phyloP scores from a whole-genome alignment of 73 alveolate genomes.

The Tetrahymena malaccensis region DNA sequence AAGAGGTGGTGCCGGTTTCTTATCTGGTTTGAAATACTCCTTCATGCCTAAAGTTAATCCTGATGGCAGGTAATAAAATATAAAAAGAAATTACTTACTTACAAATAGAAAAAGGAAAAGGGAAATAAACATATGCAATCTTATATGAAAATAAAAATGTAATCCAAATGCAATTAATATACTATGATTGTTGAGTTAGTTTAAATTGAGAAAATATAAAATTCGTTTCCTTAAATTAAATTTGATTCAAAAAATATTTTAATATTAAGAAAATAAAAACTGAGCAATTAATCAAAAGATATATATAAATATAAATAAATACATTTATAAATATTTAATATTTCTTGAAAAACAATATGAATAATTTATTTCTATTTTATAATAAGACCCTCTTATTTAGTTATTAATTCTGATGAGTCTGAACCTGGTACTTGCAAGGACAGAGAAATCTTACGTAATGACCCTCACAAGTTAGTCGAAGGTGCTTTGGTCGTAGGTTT shows the following conservation, averaged over 20 bases:
- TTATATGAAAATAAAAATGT: too few relatives aligned
- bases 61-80: conserved; percentile 65
- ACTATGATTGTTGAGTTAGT: not conserved
- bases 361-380: not conserved
- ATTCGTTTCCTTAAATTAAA: too few relatives aligned
- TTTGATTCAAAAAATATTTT: not conserved
- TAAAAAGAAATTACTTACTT: not conserved
- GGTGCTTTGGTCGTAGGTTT: conserved; percentile 62
- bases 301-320: too few relatives aligned
- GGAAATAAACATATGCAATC: not conserved
- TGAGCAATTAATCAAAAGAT: not conserved
- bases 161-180: too few relatives aligned
- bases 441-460: conserved; percentile 58
- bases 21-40: conserved; percentile 78
- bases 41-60: conserved; percentile 82
- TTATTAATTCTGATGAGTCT: conserved; percentile 66
- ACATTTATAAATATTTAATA: too few relatives aligned
- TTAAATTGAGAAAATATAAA: too few relatives aligned
- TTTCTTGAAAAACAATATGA: not conserved
- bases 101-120: not conserved
- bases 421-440: conserved; percentile 80
- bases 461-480: conserved; percentile 62
- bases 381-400: conserved; percentile 56
- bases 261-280: too few relatives aligned
- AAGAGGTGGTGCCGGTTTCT: conserved; percentile 91